A percentile compares a stretch with the other conserved stretches of the same genome.
phyloP scores from a whole-genome alignment of 257 asterid genomes.

The Orobanche coerulescens region DNA sequence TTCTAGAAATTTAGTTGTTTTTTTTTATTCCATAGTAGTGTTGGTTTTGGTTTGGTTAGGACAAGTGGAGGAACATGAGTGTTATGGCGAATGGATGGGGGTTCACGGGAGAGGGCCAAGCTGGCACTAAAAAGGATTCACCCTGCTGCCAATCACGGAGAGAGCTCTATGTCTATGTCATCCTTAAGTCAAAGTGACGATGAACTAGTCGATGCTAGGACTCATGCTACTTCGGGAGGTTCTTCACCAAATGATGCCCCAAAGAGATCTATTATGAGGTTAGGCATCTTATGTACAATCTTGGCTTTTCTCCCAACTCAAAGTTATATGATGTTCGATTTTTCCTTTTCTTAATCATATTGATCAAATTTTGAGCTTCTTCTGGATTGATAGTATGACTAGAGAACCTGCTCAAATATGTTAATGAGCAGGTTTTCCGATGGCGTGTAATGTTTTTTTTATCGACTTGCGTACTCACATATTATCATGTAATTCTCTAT shows the following conservation, averaged over 20 bases:
- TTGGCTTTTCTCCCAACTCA: conserved; percentile 7
- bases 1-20: conserved; percentile 14
- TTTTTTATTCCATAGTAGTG: conserved; percentile 16
- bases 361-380: not conserved
- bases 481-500: not conserved
- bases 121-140: conserved; percentile 60
- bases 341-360: not conserved
- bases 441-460: not conserved
- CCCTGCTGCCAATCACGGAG: conserved; percentile 55
- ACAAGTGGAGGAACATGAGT: conserved; percentile 98
- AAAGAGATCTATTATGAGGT: conserved; percentile 85
- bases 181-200: conserved; percentile 57
- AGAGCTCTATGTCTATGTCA: conserved; percentile 43
- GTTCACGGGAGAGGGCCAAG: conserved; percentile 78
- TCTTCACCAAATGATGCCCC: conserved; percentile 65
- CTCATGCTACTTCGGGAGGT: conserved; percentile 56
- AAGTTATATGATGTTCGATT: not conserved
- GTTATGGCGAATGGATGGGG: conserved; percentile 95
- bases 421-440: not conserved
- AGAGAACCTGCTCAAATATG: not conserved
- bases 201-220: conserved; percentile 49
- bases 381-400: not conserved
- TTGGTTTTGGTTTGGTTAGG: conserved; percentile 37
- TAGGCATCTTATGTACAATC: conserved; percentile 17
- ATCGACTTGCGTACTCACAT: not conserved